Evolutionary conservation across 2,329 filamentous ascomycete genomes (phyloP), one percentile per base, ranked within the genome.

Genomic region (Camptophora hylomeconis): DNA sequence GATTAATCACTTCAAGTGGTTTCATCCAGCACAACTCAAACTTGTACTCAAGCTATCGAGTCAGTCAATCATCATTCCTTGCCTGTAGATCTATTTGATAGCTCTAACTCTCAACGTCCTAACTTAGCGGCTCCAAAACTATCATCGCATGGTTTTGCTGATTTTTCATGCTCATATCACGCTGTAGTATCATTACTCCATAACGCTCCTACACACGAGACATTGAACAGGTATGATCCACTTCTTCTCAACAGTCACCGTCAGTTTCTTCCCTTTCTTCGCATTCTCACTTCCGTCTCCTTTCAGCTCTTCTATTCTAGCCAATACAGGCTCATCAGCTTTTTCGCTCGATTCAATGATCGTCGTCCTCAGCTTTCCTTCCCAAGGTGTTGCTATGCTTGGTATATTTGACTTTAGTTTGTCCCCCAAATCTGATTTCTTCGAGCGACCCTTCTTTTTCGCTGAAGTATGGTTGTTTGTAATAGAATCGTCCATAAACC

Each of bases 351-450:
- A 4, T 29, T 31, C 18, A 4, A 19, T 18, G 3, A 26, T 15
- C 12, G 12, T 13, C 8, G 20, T 28, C 15, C 20, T 16, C 5
- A 33, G 26, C 7, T 27, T 19, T 15, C 25, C 20, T 11, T 33
- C 13, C 13, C 20, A 18, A 11, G 14, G 6, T 7, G 26, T 14
- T 7, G 17, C 16, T 9, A 7, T 14, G 13, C 22, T 29, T 2
- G 13, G 25, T 17, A 27, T 2, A 12, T 27, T 27, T 2, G 17
- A 11, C 25, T 16, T 18, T 11, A 27, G 25, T 22, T 33, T 29
- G 18, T 31, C 17, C 27, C 37, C 37, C 8, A 41, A 14, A 15
- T 32, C 32, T 12, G 29, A 29, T n/a, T 35, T 30, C 17, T 12
- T 27, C 5, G 25, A 17, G 10, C 25, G 7, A 9, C 25, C 25